These are phyloP conservation scores for Populus trichocarpa DNA, from an alignment of 441 rosid species.

Conservation along the genomic window DNA sequence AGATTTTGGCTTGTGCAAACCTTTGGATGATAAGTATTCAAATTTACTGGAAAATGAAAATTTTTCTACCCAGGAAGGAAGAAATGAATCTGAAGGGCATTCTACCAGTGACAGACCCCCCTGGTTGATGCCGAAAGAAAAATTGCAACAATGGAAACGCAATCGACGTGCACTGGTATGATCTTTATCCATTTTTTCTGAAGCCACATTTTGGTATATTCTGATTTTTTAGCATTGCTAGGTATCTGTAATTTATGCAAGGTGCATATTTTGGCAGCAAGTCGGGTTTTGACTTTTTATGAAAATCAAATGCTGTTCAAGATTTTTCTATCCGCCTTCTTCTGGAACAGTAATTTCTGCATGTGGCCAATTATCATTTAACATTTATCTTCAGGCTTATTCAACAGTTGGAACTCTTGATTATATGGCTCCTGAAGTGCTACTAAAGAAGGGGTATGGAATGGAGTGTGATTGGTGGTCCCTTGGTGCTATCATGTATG, in stretches of 20 bases:
- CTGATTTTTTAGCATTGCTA: neutral
- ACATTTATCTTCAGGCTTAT: slow-evolving; percentile 57
- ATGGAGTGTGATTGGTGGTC: slow-evolving; percentile 99
- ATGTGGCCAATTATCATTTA: slow-evolving; percentile 7
- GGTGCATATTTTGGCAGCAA: neutral
- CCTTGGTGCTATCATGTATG: slow-evolving; percentile 87
- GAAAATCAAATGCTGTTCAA: neutral
- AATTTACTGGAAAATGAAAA: slow-evolving; percentile 66
- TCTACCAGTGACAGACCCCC: slow-evolving; percentile 50
- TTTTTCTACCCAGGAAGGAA: slow-evolving; percentile 45
- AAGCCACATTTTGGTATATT: neutral
- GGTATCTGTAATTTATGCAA: neutral
- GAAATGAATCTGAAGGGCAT: slow-evolving; percentile 39
- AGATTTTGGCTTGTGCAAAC: slow-evolving; percentile 96
- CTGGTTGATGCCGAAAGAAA: slow-evolving; percentile 87
- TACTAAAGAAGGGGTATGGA: slow-evolving; percentile 90
- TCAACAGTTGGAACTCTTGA: slow-evolving; percentile 80
- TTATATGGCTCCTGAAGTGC: slow-evolving; percentile 46
- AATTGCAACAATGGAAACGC: slow-evolving; percentile 80
- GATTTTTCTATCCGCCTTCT: slow-evolving; percentile 1
- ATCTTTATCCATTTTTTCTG: slow-evolving; percentile 17
- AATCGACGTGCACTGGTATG: slow-evolving; percentile 91
- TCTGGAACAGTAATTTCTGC: slow-evolving; percentile 13
- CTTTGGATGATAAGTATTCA: slow-evolving; percentile 73
- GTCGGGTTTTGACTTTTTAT: neutral